Percentiles rank a stretch among this genome's conserved stretches.
Evolutionary conservation across 2,329 filamentous ascomycete genomes (phyloP).

Genomic region (Cephalotrichum gorgonifer): DNA sequence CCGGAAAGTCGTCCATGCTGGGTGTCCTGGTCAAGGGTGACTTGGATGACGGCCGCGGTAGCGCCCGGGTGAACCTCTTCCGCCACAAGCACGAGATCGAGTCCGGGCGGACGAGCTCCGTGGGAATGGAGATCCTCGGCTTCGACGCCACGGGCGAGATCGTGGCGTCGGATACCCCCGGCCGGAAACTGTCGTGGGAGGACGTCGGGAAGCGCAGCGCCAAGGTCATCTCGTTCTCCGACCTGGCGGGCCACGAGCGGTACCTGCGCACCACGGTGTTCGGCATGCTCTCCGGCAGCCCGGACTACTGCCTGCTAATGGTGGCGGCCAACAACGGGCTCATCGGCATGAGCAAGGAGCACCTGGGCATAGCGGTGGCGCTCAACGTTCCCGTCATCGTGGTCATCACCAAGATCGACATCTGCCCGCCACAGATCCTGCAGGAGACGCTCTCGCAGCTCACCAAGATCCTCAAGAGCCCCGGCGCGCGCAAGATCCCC

Average conservation of each 20-base stretch:
- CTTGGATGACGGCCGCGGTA: constrained; percentile 87
- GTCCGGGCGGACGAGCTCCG: constrained; percentile 86
- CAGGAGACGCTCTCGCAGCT: constrained; percentile 89
- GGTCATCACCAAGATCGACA: constrained; percentile 95
- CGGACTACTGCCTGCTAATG: constrained; percentile 97
- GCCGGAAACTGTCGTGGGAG: constrained; percentile 87
- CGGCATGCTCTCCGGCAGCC: constrained; percentile 84
- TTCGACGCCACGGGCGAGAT: constrained; percentile 83
- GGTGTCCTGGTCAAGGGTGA: constrained; percentile 93
- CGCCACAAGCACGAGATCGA: constrained; percentile 97
- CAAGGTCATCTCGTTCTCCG: constrained; percentile 95
- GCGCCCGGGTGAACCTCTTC: constrained; percentile 90
- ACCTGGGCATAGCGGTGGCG: constrained; percentile 86
- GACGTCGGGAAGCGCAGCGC: constrained; percentile 91
- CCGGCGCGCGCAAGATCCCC: constrained; percentile 87
- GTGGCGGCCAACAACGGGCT: constrained; percentile 96
- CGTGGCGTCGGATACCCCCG: constrained; percentile 70
- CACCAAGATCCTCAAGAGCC: constrained; percentile 85
- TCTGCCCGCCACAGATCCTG: constrained; percentile 90
- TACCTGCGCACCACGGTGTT: constrained; percentile 96
- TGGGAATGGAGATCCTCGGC: constrained; percentile 98
- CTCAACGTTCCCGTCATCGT: constrained; percentile 98
- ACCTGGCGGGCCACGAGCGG: constrained; percentile 88
- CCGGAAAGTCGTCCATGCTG: constrained; percentile 91
- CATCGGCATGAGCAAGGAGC: constrained; percentile 97